Evolutionary conservation across 2,329 filamentous ascomycete species (phyloP), one percentile per base, ranked within the genome.

Genomic region (Trematosphaeria pertusa): DNA sequence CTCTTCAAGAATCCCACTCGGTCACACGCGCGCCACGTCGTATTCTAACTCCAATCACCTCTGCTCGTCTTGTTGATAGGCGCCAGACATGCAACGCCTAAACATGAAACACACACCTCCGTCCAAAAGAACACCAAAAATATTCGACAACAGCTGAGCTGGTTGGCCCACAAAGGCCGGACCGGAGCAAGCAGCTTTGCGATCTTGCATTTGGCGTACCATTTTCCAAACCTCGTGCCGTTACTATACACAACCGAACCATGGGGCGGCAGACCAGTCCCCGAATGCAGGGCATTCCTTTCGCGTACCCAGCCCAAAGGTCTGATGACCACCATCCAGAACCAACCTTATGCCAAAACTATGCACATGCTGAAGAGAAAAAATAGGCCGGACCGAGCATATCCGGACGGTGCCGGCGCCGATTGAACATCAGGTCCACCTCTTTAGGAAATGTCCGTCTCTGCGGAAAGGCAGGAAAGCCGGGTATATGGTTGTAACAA

Each of bases 401-500:
- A 26, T 20, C 21, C 31, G 31, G 8, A 15, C 28, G n/a, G 19
- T 14, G 5, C 11, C n/a, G 38, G 17, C 38, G 38, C 19, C 38
- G n/a, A n/a, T n/a, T n/a, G n/a, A n/a, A n/a, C n/a, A n/a, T n/a
- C n/a, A n/a, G n/a, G n/a, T n/a, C n/a, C n/a, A n/a, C n/a, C n/a
- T 14, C 22, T 26, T 37, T 28, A 12, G 28, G 41, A 37, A 37
- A 45, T 19, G 15, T 37, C 33, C 31, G 10, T 15, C 14, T 12
- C 41, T 18, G 12, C 24, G 17, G 26, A 42, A 30, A 20, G 4
- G 17, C 10, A 15, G 11, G 33, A 33, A 36, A 47, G 36, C 12
- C 34, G 45, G 49, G 40, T 48, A 48, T 52, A 45, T 52, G 37
- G 22, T 48, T 18, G 36, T n/a, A 50, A 43, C 49, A 48, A 48